Base-by-base conservation (phyloP, 192 early-diverging fungal genomes). In the Spizellomyces punctatus region DNA sequence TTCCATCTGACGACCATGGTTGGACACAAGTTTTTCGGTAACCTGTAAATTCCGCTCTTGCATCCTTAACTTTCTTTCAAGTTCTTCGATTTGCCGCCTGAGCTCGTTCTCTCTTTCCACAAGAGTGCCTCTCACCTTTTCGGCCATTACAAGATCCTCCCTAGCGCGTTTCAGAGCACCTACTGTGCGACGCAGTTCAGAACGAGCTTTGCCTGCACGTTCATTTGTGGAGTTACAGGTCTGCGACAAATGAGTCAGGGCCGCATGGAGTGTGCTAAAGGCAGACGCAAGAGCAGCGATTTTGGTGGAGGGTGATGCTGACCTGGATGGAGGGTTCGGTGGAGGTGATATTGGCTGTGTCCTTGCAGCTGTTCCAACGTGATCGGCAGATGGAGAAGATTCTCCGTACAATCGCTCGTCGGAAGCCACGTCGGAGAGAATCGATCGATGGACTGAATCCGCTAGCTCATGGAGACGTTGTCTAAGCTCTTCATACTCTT, bases 191-290 rank as follows among this genome's bases (percentile, higher is more conserved):
- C 54, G n/a, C n/a, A 56, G 54, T n/a, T 56, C 54, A n/a, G 54
- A 56, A 22, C 7, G 54, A 19, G 54, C 54, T 56, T 56, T 56
- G 54, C 54, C n/a, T 19, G 54, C 54, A 22, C 54, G 54, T 22
- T 56, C 54, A 22, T 56, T n/a, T 22, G 54, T 56, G 6, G 54
- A 19, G 54, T 56, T 56, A 22, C 54, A 56, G 6, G 54, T 22
- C 54, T 19, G 7, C 22, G 54, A n/a, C n/a, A 56, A 22, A 22
- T 56, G 54, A n/a, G 54, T 56, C n/a, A 56, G 54, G n/a, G 54
- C 54, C n/a, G 54, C 54, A 56, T 56, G 54, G n/a, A 56, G 22
- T n/a, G 54, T 56, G n/a, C n/a, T 56, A 22, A 56, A 56, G n/a
- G 54, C 54, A 19, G n/a, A 22, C n/a, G 54, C 54, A n/a, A 56